A percentile compares a stretch with the other conserved stretches of the same genome.
Conservation (phyloP, 352 stramenopile species). For the Globisporangium polare region DNA sequence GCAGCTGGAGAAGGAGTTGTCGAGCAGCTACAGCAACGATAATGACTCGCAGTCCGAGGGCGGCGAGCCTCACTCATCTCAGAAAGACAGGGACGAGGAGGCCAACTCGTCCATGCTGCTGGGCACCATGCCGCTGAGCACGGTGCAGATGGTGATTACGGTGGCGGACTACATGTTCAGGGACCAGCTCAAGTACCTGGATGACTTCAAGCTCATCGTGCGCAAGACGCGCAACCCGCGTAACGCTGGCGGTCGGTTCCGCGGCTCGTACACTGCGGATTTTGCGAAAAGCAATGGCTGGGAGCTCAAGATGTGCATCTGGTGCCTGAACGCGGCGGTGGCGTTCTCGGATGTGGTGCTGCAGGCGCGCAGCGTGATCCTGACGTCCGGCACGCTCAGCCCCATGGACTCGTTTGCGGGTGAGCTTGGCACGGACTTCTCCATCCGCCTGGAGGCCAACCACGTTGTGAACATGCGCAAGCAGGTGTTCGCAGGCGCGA, state of each 20-base stretch:
- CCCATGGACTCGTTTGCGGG: slow-evolving; percentile 87
- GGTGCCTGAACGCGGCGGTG: slow-evolving; percentile 82
- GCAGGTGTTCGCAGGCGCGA: slow-evolving; percentile 72
- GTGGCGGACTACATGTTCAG: slow-evolving; percentile 82
- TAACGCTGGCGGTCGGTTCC: slow-evolving; percentile 17
- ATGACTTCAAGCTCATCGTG: slow-evolving; percentile 79
- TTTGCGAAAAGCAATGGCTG: slow-evolving; percentile 23
- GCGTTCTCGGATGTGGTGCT: slow-evolving; percentile 76
- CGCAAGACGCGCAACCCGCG: slow-evolving; percentile 27
- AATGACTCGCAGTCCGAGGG: slow-evolving; percentile 15
- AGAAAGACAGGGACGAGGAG: slow-evolving; percentile 18
- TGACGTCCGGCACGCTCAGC: slow-evolving; percentile 82
- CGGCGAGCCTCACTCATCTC: slow-evolving; percentile 1
- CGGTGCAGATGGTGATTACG: slow-evolving; percentile 54
- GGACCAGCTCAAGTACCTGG: slow-evolving; percentile 70
- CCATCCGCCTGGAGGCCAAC: slow-evolving; percentile 79
- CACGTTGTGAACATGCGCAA: slow-evolving; percentile 87
- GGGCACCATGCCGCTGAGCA: slow-evolving; percentile 48
- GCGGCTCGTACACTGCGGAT: slow-evolving; percentile 14
- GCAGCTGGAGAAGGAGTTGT: slow-evolving; percentile 57
- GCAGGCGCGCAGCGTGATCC: slow-evolving; percentile 65
- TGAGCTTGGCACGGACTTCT: slow-evolving; percentile 76
- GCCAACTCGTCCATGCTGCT: slow-evolving; percentile 27
- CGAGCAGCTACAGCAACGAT: slow-evolving; percentile 21
- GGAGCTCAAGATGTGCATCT: slow-evolving; percentile 82